phyloP scores from a whole-genome alignment of 2,329 filamentous ascomycete genomes.

The Fusarium verrucosum region DNA sequence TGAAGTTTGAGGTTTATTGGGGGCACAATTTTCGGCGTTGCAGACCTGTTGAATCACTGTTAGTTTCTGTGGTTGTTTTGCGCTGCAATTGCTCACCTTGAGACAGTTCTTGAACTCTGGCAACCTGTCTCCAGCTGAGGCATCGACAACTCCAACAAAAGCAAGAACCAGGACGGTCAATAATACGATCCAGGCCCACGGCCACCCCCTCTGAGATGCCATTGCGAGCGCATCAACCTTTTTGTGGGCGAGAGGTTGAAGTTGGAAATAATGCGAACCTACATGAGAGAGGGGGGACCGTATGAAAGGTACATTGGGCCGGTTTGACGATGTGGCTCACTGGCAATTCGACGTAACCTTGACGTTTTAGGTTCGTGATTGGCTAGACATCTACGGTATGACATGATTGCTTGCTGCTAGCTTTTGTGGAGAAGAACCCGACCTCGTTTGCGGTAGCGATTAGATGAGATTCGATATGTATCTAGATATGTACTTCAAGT shows the following conservation, averaged over 20 bases:
- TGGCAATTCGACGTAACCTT: constrained; percentile 22
- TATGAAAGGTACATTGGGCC: constrained; percentile 4
- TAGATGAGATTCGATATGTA: too few species aligned
- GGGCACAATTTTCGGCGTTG: constrained; percentile 78
- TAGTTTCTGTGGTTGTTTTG: constrained; percentile 12
- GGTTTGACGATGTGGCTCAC: constrained; percentile 38
- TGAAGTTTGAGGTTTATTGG: constrained; percentile 64
- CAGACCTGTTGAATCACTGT: constrained; percentile 72
- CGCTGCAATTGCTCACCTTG: constrained; percentile 61
- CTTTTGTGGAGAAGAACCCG: constrained; percentile 35
- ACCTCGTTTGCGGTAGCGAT: not conserved
- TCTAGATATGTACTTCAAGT: not conserved
- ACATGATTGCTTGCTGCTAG: not conserved
- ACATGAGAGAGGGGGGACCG: constrained; percentile 18
- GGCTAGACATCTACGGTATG: constrained; percentile 10
- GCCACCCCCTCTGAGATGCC: constrained; percentile 47
- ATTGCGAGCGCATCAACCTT: constrained; percentile 48
- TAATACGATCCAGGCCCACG: constrained; percentile 46
- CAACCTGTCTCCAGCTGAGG: constrained; percentile 83
- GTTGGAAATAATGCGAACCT: constrained; percentile 3
- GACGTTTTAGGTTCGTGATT: constrained; percentile 31
- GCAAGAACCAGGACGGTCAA: constrained; percentile 51
- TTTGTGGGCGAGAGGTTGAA: constrained; percentile 9
- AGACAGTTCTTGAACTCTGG: constrained; percentile 91
- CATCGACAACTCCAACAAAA: constrained; percentile 61